Evolutionary conservation across 2,329 filamentous ascomycete genomes (phyloP).

Genomic region (Hypoxylon sp.): DNA sequence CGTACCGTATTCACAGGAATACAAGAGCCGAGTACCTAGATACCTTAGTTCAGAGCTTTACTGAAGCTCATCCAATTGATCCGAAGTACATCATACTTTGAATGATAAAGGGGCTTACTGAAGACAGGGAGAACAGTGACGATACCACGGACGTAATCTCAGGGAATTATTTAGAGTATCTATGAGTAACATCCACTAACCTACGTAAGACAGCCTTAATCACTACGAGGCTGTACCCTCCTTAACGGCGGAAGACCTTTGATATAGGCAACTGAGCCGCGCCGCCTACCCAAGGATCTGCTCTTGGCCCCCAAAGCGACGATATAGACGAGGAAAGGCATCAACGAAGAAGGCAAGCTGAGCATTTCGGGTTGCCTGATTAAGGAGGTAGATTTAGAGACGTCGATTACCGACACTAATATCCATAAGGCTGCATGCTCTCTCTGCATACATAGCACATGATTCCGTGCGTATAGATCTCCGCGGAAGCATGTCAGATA

Average conservation of each 20-base stretch:
- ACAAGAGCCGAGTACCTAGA: not conserved
- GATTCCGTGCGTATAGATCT: not conserved
- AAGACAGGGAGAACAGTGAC: not conserved
- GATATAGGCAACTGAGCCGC: not conserved
- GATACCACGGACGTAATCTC: not conserved
- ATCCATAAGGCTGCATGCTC: slow-evolving; percentile 4
- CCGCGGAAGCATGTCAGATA: not conserved
- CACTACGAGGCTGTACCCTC: not conserved
- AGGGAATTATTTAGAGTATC: not conserved
- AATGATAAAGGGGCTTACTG: not conserved
- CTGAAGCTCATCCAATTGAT: not conserved
- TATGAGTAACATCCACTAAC: not conserved
- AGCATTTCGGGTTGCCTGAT: not conserved
- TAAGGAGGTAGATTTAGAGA: not conserved
- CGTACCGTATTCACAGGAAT: not conserved
- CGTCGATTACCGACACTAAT: not conserved
- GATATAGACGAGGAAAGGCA: not conserved
- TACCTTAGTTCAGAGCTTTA: not conserved
- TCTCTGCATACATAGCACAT: not conserved
- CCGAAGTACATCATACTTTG: not conserved
- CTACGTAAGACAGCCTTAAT: not conserved
- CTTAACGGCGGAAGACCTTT: not conserved
- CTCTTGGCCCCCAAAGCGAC: too few relatives aligned
- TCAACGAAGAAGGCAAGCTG: not conserved
- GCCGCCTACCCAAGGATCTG: not conserved